Conservation (phyloP, 2,329 filamentous ascomycete genomes). For the Arthroderma sp. region DNA sequence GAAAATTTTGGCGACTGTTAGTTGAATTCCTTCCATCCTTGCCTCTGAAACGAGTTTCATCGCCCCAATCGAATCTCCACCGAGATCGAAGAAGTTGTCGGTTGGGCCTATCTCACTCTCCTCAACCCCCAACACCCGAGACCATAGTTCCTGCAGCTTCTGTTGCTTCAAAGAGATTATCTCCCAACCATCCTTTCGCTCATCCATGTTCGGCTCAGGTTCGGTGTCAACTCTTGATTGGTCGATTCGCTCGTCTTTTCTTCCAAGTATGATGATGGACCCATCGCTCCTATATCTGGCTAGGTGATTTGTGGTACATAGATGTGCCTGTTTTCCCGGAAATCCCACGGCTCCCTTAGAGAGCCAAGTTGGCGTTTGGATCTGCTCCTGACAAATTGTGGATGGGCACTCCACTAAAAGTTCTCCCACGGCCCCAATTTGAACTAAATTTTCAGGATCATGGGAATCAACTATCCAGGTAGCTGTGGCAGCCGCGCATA, state of each 20-base stretch:
- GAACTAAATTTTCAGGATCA: slow-evolving; percentile 12
- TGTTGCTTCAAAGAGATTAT: too few relatives aligned
- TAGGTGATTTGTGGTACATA: slow-evolving; percentile 25
- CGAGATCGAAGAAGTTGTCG: slow-evolving; percentile 44
- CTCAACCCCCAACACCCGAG: slow-evolving; percentile 31
- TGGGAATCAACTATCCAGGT: slow-evolving; percentile 15
- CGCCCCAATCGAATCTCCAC: slow-evolving; percentile 44
- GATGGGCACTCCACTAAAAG: slow-evolving; percentile 28
- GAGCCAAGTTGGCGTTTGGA: slow-evolving; percentile 38
- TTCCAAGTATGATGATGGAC: slow-evolving; percentile 17
- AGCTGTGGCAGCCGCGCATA: slow-evolving; percentile 14
- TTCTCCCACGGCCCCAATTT: slow-evolving; percentile 28
- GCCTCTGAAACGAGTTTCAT: slow-evolving; percentile 49
- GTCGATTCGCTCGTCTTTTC: slow-evolving; percentile 5
- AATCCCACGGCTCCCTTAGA: slow-evolving; percentile 31
- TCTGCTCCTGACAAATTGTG: slow-evolving; percentile 43
- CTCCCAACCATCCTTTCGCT: too few relatives aligned
- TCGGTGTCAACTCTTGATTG: too few relatives aligned
- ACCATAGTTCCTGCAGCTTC: slow-evolving; percentile 30
- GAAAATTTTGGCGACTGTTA: slow-evolving; percentile 47
- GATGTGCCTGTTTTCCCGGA: slow-evolving; percentile 3
- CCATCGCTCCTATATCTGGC: slow-evolving; percentile 20
- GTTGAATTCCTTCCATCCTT: slow-evolving; percentile 33
- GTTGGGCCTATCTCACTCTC: slow-evolving; percentile 36
- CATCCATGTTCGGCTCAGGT: too few relatives aligned